These are phyloP conservation scores for Fusarium sp. DNA, from an alignment of 2,329 filamentous ascomycete species.

Conservation along the genomic window DNA sequence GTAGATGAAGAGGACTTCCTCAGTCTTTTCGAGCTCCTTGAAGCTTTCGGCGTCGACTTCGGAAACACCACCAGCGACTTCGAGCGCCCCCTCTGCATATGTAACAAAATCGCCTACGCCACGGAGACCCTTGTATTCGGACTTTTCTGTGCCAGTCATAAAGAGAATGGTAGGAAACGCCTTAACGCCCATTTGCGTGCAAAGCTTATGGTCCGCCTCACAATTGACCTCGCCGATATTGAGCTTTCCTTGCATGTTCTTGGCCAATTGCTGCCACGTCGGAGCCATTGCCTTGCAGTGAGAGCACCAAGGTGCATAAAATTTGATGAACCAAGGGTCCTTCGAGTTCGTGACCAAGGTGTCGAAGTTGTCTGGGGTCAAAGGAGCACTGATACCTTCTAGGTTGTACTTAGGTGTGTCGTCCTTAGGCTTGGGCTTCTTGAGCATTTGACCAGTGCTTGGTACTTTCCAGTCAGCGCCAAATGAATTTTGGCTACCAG, in stretches of 20 bases:
- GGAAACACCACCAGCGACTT: slow-evolving; percentile 79
- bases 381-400: slow-evolving; percentile 77
- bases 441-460: slow-evolving; percentile 49
- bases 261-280: slow-evolving; percentile 89
- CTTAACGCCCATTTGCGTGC: slow-evolving; percentile 85
- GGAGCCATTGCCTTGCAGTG: slow-evolving; percentile 95
- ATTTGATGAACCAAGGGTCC: slow-evolving; percentile 98
- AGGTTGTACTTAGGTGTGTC: slow-evolving; percentile 74
- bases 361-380: slow-evolving; percentile 90
- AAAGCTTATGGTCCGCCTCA: slow-evolving; percentile 85
- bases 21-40: slow-evolving; percentile 86
- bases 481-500: slow-evolving; percentile 45
- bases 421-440: slow-evolving; percentile 61
- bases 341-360: slow-evolving; percentile 85
- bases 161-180: slow-evolving; percentile 92
- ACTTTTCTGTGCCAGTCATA: slow-evolving; percentile 90
- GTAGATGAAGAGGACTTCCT: slow-evolving; percentile 97
- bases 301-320: slow-evolving; percentile 96
- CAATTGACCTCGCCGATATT: slow-evolving; percentile 98
- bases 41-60: slow-evolving; percentile 84
- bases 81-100: slow-evolving; percentile 88
- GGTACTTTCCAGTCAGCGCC: slow-evolving; percentile 50
- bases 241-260: slow-evolving; percentile 89
- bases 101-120: slow-evolving; percentile 90
- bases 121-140: slow-evolving; percentile 92